Evolutionary conservation across 139 green algal genomes (phyloP).

Genomic region (Raphidocelis subcapitata): DNA sequence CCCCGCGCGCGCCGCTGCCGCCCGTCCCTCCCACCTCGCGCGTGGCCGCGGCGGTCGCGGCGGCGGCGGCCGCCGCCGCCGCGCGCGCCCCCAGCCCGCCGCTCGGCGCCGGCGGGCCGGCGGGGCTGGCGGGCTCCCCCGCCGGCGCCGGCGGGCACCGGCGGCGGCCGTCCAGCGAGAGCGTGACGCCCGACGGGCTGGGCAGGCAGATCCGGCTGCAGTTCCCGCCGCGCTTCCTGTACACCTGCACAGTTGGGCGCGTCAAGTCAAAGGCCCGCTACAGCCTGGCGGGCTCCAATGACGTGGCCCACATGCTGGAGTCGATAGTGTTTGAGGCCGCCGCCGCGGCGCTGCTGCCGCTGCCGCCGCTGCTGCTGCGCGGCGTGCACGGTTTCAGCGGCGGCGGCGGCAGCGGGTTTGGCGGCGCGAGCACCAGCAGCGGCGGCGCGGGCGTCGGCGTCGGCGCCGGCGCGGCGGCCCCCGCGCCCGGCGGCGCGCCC

Average conservation of each 20-base stretch:
- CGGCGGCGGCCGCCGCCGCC: constrained; percentile 8
- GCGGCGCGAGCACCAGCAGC: too few relatives aligned
- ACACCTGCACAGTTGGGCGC: constrained; percentile 85
- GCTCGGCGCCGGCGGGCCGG: not conserved
- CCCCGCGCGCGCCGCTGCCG: not conserved
- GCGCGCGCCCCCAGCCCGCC: constrained; percentile 16
- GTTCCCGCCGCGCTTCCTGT: constrained; percentile 78
- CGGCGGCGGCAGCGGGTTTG: not conserved
- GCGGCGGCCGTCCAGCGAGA: not conserved
- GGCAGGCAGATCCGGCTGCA: constrained; percentile 7
- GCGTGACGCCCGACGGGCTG: not conserved
- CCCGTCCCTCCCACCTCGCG: not conserved
- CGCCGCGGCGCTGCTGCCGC: not conserved
- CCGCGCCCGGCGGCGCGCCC: too few relatives aligned
- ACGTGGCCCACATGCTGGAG: constrained; percentile 55
- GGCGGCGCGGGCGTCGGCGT: too few relatives aligned
- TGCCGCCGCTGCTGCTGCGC: not conserved
- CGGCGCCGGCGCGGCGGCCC: too few relatives aligned
- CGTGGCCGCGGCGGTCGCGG: not conserved
- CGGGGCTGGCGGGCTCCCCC: not conserved
- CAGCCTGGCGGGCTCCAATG: constrained; percentile 45
- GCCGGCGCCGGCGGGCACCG: not conserved
- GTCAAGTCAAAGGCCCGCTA: constrained; percentile 54
- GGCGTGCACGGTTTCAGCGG: not conserved
- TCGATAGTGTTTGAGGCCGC: constrained; percentile 26